A percentile compares a stretch with the other conserved stretches of the same genome.
Conservation (phyloP, 176 grass and related monocot species). For the Phragmites australis region DNA sequence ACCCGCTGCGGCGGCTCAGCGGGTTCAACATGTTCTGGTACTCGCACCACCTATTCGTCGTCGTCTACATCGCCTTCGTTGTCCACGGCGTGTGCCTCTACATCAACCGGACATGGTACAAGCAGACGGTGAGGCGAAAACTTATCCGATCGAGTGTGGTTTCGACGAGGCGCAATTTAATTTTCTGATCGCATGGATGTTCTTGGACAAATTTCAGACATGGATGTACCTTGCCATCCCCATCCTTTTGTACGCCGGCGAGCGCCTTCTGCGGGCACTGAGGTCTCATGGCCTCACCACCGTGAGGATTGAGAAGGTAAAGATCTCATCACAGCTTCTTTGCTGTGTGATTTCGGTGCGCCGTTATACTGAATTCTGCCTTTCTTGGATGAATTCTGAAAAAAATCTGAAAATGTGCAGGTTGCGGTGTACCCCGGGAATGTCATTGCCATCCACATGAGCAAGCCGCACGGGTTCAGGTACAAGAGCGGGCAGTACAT, state of each 20-base stretch:
- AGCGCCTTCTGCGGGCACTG: conserved; percentile 69
- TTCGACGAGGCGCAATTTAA: neutral
- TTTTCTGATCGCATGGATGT: neutral
- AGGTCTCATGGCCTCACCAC: conserved; percentile 73
- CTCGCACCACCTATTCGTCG: conserved; percentile 89
- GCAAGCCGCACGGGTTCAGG: conserved; percentile 76
- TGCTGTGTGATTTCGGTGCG: too few relatives aligned
- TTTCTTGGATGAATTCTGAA: neutral
- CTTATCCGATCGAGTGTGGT: neutral
- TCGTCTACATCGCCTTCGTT: conserved; percentile 68
- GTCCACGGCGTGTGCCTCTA: conserved; percentile 82
- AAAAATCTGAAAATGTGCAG: conserved; percentile 21
- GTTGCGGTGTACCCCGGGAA: conserved; percentile 89
- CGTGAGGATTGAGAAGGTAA: conserved; percentile 76
- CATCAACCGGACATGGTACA: conserved; percentile 80
- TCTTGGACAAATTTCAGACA: conserved; percentile 50
- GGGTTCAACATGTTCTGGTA: conserved; percentile 99
- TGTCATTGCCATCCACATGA: conserved; percentile 82
- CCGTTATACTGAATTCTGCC: neutral
- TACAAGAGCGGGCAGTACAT: conserved; percentile 98
- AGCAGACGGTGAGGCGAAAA: conserved; percentile 57
- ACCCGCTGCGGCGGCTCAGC: conserved; percentile 54
- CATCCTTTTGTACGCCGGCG: conserved; percentile 61
- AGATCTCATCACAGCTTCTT: neutral
- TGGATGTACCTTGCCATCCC: conserved; percentile 97